Evolutionary conservation across 2,329 filamentous ascomycete genomes (phyloP), one percentile per base, ranked within the genome.

Genomic region (Mycogone perniciosa): DNA sequence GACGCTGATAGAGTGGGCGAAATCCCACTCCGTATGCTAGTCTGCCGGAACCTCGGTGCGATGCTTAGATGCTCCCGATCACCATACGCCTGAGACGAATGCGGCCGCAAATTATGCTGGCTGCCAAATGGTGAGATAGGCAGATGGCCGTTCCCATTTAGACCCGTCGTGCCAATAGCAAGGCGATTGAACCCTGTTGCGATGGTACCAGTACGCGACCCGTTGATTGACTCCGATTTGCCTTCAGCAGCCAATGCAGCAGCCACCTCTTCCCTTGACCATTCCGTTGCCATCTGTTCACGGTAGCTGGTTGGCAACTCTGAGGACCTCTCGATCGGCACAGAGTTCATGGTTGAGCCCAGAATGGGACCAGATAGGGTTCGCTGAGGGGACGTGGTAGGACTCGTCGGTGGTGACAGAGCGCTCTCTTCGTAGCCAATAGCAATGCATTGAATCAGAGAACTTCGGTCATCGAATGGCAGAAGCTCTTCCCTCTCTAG

Each of bases 261-360:
- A 47, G 93, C 72, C 31, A 86, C 87, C 10, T 75, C 70, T 26
- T 95, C 90, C 62, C 84, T 84, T 37, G 82, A 86, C 92, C 92
- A 96, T 44, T 88, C 81, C 20, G 80, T 74, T 51, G 89, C 71
- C 79, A 96, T 88, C 57, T 88, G 80, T 55, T 93, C 88, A 57
- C 79, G 82, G 58, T 89, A 80, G 30, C 74, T 76, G 11, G 72
- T 66, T 0, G 89, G 86, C 2, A 96, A 72, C 51, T 84, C 77
- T n/a, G 70, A 67, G 34, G 76, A 72, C 4, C 62, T 61, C 26
- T 73, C 64, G 47, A 64, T 53, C 2, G 70, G 69, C 48, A 61
- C 70, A 30, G 62, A 63, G 62, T 60, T 74, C 57, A 73, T 65
- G 54, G 63, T 72, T 48, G 68, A 77, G 44, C 74, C 76, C 11